Evolutionary conservation across 140 eudicot genomes (phyloP), one percentile per base, ranked within the genome.

Genomic region (Senecio squalidus): DNA sequence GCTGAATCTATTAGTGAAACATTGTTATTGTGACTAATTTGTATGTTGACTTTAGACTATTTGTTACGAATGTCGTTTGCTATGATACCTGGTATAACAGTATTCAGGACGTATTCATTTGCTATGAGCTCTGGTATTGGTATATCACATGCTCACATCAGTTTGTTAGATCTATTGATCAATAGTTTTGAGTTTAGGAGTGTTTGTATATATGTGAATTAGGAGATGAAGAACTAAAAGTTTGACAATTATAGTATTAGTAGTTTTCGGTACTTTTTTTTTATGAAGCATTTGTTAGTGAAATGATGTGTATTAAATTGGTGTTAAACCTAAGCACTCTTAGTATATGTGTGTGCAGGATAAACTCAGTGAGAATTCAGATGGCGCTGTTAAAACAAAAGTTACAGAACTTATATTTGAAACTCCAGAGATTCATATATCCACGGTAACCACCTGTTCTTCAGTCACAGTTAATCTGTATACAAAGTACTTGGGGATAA

Each of bases 391-490:
- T 28, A 49, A 30, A 18, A 62, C 41, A 53, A 33, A 34, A 54
- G 33, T 47, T 67, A 65, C 64, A 40, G 45, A 72, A 18, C 23
- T 77, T 41, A 69, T 70, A 70, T 87, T 87, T 56, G 99, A 92
- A 67, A 76, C 71, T 60, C 89, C 95, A 52, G 95, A 73, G 69
- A 80, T 86, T 71, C 78, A 48, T 60, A 47, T 55, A 41, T 70
- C 82, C 49, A 30, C 64, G 89, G 94, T 87, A 79, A 28, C 23
- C 52, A 44, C 9, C 61, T 28, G 33, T 61, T 66, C 22, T 45
- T 30, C 40, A 33, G 47, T 55, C 67, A 55, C 47, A 62, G 0
- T 31, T 44, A 56, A 29, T 28, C 28, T 45, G 21, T 44, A 28
- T 67, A 13, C 41, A 7, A 24, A 39, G 20, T 34, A 60, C 50